These are phyloP conservation scores for Colletotrichum salicis DNA, from an alignment of 2,329 filamentous ascomycete species.

Conservation along the genomic window DNA sequence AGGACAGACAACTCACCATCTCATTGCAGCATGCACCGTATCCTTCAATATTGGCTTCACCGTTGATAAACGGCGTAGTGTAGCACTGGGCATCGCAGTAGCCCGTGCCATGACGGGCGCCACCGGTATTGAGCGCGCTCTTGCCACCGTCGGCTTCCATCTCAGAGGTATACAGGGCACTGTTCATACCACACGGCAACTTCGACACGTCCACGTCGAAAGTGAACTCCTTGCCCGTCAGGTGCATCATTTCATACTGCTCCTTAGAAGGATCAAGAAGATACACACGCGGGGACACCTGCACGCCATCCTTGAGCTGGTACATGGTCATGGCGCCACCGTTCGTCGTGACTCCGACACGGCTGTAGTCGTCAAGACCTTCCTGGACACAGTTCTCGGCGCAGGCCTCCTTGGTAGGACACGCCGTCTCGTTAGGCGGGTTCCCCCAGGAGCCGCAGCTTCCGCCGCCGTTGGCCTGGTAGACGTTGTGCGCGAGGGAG, in stretches of 20 bases:
- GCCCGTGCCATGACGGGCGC: slow-evolving; percentile 70
- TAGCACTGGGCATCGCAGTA: slow-evolving; percentile 72
- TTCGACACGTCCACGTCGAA: slow-evolving; percentile 75
- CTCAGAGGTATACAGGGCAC: slow-evolving; percentile 70
- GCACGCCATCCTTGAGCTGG: slow-evolving; percentile 38
- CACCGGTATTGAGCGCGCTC: slow-evolving; percentile 64
- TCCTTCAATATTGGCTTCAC: slow-evolving; percentile 53
- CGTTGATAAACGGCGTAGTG: slow-evolving; percentile 61
- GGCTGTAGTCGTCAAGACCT: slow-evolving; percentile 59
- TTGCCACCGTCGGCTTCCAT: slow-evolving; percentile 69
- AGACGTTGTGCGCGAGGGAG: slow-evolving; percentile 56
- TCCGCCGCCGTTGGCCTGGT: slow-evolving; percentile 49
- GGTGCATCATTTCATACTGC: slow-evolving; percentile 69
- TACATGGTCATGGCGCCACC: slow-evolving; percentile 45
- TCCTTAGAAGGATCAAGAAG: slow-evolving; percentile 64
- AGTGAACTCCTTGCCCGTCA: slow-evolving; percentile 70
- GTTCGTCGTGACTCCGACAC: slow-evolving; percentile 45
- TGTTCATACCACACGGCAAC: slow-evolving; percentile 74
- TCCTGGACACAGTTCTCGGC: slow-evolving; percentile 65
- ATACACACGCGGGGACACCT: slow-evolving; percentile 62
- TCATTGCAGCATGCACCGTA: slow-evolving; percentile 64
- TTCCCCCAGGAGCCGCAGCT: slow-evolving; percentile 48
- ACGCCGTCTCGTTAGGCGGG: slow-evolving; percentile 53
- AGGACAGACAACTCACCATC: slow-evolving; percentile 43
- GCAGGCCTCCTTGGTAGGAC: slow-evolving; percentile 61